Percentiles rank a stretch among this genome's conserved stretches.
Evolutionary conservation across 176 grass and related monocot species (phyloP).

Genomic region (Ensete glaucum): DNA sequence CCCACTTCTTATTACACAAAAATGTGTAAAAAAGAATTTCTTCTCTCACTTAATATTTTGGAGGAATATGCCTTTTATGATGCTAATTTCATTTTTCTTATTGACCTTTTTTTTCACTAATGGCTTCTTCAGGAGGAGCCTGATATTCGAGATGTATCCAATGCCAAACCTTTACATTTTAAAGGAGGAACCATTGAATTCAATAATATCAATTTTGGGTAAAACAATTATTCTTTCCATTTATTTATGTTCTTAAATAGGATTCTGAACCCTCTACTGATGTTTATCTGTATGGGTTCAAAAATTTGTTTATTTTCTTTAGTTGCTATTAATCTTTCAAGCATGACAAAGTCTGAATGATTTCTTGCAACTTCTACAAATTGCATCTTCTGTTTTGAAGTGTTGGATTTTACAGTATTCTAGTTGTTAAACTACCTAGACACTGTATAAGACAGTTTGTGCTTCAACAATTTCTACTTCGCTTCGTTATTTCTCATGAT

Average conservation of each 20-base stretch:
- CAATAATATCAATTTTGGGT: slow-evolving; percentile 93
- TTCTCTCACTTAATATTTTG: not conserved
- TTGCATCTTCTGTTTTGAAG: too few species aligned
- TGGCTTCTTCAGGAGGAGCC: slow-evolving; percentile 67
- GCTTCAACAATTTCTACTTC: too few species aligned
- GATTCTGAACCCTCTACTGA: not conserved
- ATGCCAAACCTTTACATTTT: slow-evolving; percentile 72
- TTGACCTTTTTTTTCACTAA: not conserved
- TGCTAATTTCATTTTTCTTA: not conserved
- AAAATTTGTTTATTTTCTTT: too few species aligned
- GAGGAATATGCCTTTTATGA: not conserved
- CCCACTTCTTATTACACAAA: too few species aligned
- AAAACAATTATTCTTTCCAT: slow-evolving; percentile 21
- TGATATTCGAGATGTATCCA: slow-evolving; percentile 60
- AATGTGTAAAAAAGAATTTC: too few species aligned
- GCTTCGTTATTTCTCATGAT: too few species aligned
- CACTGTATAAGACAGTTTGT: not conserved
- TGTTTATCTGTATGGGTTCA: not conserved
- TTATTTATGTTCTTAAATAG: not conserved
- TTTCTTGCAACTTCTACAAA: too few species aligned
- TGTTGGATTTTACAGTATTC: too few species aligned
- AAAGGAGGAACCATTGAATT: slow-evolving; percentile 86
- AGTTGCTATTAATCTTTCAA: not conserved
- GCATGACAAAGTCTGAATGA: not conserved
- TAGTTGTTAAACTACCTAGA: not conserved